These are phyloP conservation scores for Glycyrrhiza uralensis DNA, from an alignment of 306 rosid genomes.

Conservation along the genomic window DNA sequence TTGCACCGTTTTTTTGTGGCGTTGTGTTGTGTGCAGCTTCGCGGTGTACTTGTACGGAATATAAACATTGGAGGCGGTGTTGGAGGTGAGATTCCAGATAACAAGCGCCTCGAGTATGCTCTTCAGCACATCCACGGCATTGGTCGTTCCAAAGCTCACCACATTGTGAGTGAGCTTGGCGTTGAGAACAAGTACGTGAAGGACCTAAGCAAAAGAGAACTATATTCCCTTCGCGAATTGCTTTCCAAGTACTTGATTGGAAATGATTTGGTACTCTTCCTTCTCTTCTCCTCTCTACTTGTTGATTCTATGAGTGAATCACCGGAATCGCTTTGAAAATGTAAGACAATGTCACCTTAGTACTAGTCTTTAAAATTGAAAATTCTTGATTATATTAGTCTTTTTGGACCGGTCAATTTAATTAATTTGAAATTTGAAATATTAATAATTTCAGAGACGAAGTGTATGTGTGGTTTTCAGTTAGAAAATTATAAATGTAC, in stretches of 20 bases:
- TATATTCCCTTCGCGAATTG: slow-evolving; percentile 53
- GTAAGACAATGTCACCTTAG: no score
- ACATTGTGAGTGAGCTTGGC: slow-evolving; percentile 58
- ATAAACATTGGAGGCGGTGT: slow-evolving; percentile 69
- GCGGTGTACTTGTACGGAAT: slow-evolving; percentile 36
- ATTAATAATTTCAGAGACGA: no score
- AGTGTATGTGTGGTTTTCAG: no score
- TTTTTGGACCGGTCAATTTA: no score
- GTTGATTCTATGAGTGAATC: no score
- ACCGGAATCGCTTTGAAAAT: no score
- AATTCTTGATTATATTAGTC: no score
- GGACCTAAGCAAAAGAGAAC: slow-evolving; percentile 69
- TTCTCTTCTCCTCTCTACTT: background rate
- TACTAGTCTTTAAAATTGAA: no score
- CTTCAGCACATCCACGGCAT: slow-evolving; percentile 68
- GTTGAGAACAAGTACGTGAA: slow-evolving; percentile 59
- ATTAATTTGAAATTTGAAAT: no score
- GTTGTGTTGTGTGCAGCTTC: slow-evolving; percentile 42
- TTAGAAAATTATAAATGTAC: no score
- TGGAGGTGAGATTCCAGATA: slow-evolving; percentile 73
- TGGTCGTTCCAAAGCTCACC: slow-evolving; percentile 60
- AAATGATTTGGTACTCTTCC: slow-evolving; percentile 65
- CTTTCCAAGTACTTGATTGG: slow-evolving; percentile 59
- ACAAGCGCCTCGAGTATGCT: slow-evolving; percentile 57
- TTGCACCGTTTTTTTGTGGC: background rate